Evolutionary conservation across 2,329 filamentous ascomycete species (phyloP).

Genomic region (Talaromyces sp.): DNA sequence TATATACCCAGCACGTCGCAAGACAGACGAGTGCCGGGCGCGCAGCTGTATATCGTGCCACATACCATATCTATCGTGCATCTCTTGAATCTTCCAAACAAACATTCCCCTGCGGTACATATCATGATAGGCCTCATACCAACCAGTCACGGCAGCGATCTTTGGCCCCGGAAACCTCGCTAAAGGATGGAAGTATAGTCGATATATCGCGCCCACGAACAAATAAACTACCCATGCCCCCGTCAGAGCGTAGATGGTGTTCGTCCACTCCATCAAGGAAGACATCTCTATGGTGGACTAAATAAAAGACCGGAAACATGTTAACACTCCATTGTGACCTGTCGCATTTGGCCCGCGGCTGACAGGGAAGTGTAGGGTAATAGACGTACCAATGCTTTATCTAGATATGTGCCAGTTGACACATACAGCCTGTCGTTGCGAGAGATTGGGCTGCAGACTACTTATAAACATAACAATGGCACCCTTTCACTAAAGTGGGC

Average conservation of each 20-base stretch:
- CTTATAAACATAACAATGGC: neutral
- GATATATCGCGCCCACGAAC: conserved; percentile 24
- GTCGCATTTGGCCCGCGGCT: neutral
- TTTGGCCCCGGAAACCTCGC: conserved; percentile 31
- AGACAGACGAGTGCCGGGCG: neutral
- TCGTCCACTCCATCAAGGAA: neutral
- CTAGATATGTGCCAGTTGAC: neutral
- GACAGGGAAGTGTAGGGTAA: neutral
- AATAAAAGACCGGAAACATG: neutral
- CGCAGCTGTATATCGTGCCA: neutral
- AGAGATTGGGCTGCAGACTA: neutral
- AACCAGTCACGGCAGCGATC: conserved; percentile 30
- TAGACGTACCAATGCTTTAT: neutral
- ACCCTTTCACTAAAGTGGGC: neutral
- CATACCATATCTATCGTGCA: conserved; percentile 36
- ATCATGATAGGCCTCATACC: conserved; percentile 38
- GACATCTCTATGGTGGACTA: neutral
- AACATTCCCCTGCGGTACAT: conserved; percentile 32
- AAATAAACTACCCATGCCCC: conserved; percentile 11
- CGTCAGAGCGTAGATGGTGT: neutral
- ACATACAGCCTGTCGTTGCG: neutral
- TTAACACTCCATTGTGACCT: neutral
- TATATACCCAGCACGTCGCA: neutral
- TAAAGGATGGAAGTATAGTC: conserved; percentile 35
- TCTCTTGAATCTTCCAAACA: conserved; percentile 31